Evolutionary conservation across 441 rosid species (phyloP).

Genomic region (Gossypium armourianum): DNA sequence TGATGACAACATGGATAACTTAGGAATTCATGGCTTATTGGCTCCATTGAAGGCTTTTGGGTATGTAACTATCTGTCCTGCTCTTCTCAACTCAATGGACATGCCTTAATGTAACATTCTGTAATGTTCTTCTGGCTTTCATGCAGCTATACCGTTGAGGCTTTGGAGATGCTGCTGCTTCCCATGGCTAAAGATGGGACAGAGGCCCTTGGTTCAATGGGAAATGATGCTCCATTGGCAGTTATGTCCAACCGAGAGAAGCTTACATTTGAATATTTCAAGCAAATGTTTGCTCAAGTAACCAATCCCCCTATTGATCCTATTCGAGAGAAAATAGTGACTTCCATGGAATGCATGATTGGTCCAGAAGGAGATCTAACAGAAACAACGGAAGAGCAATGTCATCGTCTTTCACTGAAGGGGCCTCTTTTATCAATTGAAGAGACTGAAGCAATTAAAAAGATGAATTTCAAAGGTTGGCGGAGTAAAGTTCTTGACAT

Average conservation of each 20-base stretch:
- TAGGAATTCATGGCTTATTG: constrained; percentile 87
- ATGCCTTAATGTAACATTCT: constrained; percentile 9
- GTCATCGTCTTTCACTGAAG: constrained; percentile 88
- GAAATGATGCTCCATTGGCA: constrained; percentile 95
- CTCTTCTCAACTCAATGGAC: not conserved
- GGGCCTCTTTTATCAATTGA: constrained; percentile 77
- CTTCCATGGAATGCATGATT: constrained; percentile 98
- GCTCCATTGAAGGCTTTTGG: constrained; percentile 97
- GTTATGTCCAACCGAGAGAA: constrained; percentile 92
- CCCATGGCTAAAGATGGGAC: constrained; percentile 98
- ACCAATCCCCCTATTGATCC: constrained; percentile 99
- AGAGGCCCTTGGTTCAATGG: constrained; percentile 99
- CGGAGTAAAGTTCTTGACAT: constrained; percentile 76
- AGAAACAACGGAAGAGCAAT: constrained; percentile 93
- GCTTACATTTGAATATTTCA: constrained; percentile 85
- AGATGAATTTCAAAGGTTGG: constrained; percentile 92
- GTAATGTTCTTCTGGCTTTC: constrained; percentile 16
- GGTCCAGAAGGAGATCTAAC: constrained; percentile 99
- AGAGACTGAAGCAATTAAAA: constrained; percentile 81
- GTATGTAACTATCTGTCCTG: constrained; percentile 33
- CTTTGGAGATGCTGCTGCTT: constrained; percentile 94
- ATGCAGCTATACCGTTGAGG: constrained; percentile 88
- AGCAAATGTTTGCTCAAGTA: constrained; percentile 99
- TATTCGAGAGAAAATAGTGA: constrained; percentile 95
- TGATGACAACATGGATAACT: constrained; percentile 71